Evolutionary conservation across 1,284 basidiomycete genomes (phyloP), one percentile per base, ranked within the genome.

Genomic region (Spongiforma sp.): DNA sequence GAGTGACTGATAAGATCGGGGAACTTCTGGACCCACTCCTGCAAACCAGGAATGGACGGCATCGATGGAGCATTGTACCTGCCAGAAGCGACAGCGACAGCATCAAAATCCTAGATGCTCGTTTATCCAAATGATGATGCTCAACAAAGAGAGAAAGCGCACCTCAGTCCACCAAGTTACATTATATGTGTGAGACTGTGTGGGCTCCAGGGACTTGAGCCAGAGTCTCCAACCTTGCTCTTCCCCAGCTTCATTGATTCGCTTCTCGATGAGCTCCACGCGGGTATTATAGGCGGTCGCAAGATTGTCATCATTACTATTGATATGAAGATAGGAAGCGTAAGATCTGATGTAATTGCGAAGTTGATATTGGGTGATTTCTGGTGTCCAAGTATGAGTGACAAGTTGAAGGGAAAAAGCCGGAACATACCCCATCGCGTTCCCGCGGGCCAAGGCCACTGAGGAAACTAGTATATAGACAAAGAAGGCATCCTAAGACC

Each of bases 241-340:
- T 55, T 74, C 59, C 0, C 76, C 77, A 4, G 65, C 62, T 5
- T 71, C 66, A 58, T 77, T 73, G 30, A 77, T 67, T 7, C 72
- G 71, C 65, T 84, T 84, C 60, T 81, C 76, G 12, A 81, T 76
- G 5, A 71, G 75, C 67, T 86, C 84, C 0, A 86, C 83, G 0
- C 84, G 80, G 1, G 85, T 86, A 67, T 83, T 81, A 70, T 81
- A 85, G 1, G 75, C 77, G 2, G 79, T 71, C 21, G 80, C 65
- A 0, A 76, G 73, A 62, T 77, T 82, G 8, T 72, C 70, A 61
- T 83, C 82, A 60, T 82, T 81, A 61, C 74, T 77, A 62, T 83
- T 83, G 30, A 81, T 62, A 12, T 78, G 75, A 53, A 80, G 80
- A 68, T 73, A 81, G 59, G 79, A 78, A 33, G 81, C 76, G 72